Evolutionary conservation across 1,284 basidiomycete species (phyloP).

Genomic region (Fomitopsis schrenkii): DNA sequence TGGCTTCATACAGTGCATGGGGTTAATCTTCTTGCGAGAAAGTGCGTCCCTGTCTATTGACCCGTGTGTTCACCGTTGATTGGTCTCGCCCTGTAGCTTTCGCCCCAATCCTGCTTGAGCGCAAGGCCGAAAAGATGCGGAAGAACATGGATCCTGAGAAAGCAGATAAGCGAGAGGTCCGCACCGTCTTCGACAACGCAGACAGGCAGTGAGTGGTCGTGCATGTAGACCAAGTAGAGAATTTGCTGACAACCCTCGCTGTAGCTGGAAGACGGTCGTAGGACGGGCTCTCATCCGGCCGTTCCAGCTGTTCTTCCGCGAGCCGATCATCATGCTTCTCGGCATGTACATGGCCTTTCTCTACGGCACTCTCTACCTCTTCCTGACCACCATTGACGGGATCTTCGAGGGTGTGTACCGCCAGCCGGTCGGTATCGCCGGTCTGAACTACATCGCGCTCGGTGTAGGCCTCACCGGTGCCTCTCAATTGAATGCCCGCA

Average conservation of each 20-base stretch:
- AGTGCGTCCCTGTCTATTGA: conserved; percentile 25
- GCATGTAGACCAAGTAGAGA: not conserved
- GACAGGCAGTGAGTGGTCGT: conserved; percentile 26
- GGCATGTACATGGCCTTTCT: conserved; percentile 48
- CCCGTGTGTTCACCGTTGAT: not conserved
- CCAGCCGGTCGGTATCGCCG: conserved; percentile 51
- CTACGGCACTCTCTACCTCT: conserved; percentile 51
- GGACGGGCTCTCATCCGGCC: conserved; percentile 38
- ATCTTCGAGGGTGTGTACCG: conserved; percentile 55
- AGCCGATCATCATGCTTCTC: conserved; percentile 43
- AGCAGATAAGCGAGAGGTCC: conserved; percentile 17
- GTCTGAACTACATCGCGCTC: conserved; percentile 60
- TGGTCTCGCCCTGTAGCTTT: conserved; percentile 29
- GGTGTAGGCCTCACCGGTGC: conserved; percentile 49
- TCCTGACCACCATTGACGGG: conserved; percentile 61
- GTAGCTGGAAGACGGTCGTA: conserved; percentile 35
- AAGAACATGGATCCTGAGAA: conserved; percentile 34
- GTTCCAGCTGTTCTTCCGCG: conserved; percentile 38
- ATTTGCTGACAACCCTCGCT: not conserved
- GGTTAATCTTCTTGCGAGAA: conserved; percentile 43
- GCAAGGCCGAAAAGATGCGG: conserved; percentile 36
- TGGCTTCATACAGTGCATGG: conserved; percentile 33
- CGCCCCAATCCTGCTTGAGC: conserved; percentile 42
- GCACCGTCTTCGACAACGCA: conserved; percentile 23
- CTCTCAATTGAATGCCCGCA: conserved; percentile 56